phyloP scores from a whole-genome alignment of 2,329 filamentous ascomycete species.

The Aspergillus hortae region DNA sequence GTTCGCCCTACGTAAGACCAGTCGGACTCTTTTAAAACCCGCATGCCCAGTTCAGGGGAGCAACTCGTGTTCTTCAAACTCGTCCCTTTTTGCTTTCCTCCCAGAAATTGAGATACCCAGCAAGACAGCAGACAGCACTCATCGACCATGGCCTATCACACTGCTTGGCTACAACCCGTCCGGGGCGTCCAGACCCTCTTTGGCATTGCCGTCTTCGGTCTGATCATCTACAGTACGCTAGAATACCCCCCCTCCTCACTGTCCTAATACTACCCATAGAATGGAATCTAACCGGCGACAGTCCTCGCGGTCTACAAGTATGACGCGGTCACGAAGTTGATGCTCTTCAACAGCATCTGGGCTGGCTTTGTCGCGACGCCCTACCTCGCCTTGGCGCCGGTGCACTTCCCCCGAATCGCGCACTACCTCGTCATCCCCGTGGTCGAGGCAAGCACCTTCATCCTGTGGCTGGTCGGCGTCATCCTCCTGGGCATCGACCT shows the following conservation, averaged over 20 bases:
- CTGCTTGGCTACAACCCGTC: neutral
- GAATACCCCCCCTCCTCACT: neutral
- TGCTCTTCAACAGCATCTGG: slow-evolving; percentile 77
- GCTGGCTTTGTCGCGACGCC: slow-evolving; percentile 64
- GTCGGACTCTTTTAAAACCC: neutral
- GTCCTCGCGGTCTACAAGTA: slow-evolving; percentile 53
- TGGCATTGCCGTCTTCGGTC: slow-evolving; percentile 68
- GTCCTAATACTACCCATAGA: neutral
- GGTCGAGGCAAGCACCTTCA: slow-evolving; percentile 68
- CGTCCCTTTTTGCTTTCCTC: neutral
- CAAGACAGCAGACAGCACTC: neutral
- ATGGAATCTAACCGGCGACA: slow-evolving; percentile 27
- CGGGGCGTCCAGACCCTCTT: slow-evolving; percentile 61
- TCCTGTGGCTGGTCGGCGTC: slow-evolving; percentile 89
- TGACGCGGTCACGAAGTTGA: slow-evolving; percentile 65
- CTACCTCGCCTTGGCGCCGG: slow-evolving; percentile 67
- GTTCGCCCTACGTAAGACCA: neutral
- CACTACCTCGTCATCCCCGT: slow-evolving; percentile 64
- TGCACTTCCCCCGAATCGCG: slow-evolving; percentile 58
- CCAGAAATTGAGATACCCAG: neutral
- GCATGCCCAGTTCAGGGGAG: neutral
- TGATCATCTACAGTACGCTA: slow-evolving; percentile 67
- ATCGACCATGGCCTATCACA: neutral
- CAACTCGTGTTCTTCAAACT: neutral
- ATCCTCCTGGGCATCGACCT: slow-evolving; percentile 70